Evolutionary conservation across 1,139 yeast genomes (phyloP).

Genomic region (Blastobotrys illinoisensis): DNA sequence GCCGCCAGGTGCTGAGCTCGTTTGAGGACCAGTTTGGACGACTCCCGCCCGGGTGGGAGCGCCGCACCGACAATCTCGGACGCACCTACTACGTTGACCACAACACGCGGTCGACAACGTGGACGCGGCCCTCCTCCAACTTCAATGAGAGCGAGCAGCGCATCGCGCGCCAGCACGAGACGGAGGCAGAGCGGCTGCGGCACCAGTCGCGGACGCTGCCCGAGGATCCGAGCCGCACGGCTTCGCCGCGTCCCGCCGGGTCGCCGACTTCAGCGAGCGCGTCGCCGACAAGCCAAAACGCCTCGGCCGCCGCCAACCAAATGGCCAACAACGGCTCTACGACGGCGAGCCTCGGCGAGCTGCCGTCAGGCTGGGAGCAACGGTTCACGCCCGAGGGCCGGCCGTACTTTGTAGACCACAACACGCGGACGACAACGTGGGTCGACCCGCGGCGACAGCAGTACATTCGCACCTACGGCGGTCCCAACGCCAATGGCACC

Average conservation of each 20-base stretch:
- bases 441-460: conserved; percentile 99
- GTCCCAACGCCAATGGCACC: conserved; percentile 51
- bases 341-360: conserved; percentile 91
- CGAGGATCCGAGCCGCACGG: conserved; percentile 44
- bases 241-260: conserved; percentile 30
- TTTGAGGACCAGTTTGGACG: conserved; percentile 97
- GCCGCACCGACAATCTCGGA: conserved; percentile 95
- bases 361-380: conserved; percentile 99
- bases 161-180: conserved; percentile 45
- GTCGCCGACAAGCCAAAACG: conserved; percentile 20
- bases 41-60: conserved; percentile 98
- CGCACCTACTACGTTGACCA: conserved; percentile 98
- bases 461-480: conserved; percentile 83
- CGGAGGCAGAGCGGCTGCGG: conserved; percentile 85
- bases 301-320: conserved; percentile 36
- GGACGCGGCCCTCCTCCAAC: conserved; percentile 86
- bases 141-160: conserved; percentile 38
- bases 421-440: conserved; percentile 98
- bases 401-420: conserved; percentile 96
- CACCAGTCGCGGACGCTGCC: conserved; percentile 90
- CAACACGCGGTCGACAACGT: conserved; percentile 93
- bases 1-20: conserved; percentile 42
- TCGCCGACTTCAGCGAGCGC: conserved; percentile 17
- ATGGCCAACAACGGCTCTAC: conserved; percentile 59
- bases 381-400: conserved; percentile 97